These are phyloP conservation scores for Stereocaulon alpinum DNA, from an alignment of 495 filamentous ascomycete genomes.

Conservation along the genomic window DNA sequence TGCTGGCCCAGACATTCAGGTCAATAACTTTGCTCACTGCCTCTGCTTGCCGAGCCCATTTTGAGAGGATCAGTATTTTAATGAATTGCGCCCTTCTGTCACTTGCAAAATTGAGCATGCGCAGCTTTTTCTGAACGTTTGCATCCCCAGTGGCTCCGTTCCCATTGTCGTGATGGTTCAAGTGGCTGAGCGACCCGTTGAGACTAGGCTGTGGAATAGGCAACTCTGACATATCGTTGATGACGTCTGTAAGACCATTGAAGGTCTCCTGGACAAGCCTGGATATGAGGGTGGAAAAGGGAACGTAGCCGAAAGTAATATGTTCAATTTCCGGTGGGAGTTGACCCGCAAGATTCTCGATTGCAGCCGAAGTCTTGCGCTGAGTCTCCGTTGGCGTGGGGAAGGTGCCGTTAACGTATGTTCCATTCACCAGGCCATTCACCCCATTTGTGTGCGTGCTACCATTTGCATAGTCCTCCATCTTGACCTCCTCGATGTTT, in stretches of 20 bases:
- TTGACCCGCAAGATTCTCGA: conserved; percentile 23
- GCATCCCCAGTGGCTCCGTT: conserved; percentile 49
- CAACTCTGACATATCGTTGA: conserved; percentile 60
- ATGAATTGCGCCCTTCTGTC: conserved; percentile 63
- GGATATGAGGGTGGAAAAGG: conserved; percentile 56
- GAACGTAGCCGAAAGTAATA: conserved; percentile 64
- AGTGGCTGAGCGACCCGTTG: conserved; percentile 29
- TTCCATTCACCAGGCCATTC: conserved; percentile 5
- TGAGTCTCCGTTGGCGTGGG: background rate
- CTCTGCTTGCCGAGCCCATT: conserved; percentile 72
- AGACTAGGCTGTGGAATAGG: conserved; percentile 27
- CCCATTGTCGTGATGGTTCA: conserved; percentile 33
- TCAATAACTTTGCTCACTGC: conserved; percentile 78
- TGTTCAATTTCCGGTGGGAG: conserved; percentile 68
- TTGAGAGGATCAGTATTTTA: conserved; percentile 76
- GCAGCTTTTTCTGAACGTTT: conserved; percentile 70
- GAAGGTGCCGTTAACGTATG: conserved; percentile 15
- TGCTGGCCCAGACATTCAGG: conserved; percentile 58
- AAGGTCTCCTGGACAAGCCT: conserved; percentile 75
- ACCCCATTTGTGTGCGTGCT: conserved; percentile 14
- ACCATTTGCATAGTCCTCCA: conserved; percentile 10
- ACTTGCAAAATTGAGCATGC: conserved; percentile 61
- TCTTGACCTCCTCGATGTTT: conserved; percentile 5
- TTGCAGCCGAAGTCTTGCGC: background rate
- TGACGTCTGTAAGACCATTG: conserved; percentile 58